phyloP scores from a whole-genome alignment of 202 grass and related monocot genomes.

The Eragrostis tef region DNA sequence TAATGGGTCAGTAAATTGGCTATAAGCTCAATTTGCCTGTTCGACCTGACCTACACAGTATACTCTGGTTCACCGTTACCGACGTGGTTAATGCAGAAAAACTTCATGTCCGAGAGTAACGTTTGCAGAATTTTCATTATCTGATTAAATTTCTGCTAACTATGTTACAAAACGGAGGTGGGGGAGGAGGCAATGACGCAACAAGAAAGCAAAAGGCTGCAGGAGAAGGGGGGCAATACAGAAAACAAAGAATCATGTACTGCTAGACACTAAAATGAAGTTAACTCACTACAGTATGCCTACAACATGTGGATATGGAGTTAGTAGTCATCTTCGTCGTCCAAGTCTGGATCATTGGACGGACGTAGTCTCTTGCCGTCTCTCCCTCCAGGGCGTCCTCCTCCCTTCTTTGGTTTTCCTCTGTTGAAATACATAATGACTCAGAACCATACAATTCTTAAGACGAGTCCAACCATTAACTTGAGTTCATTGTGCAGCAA shows the following conservation, averaged over 20 bases:
- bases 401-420: constrained; percentile 95
- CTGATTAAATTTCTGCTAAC: not conserved
- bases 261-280: constrained; percentile 13
- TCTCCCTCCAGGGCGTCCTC: constrained; percentile 76
- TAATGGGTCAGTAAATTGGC: too few relatives aligned
- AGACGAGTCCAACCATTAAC: not conserved
- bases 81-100: too few relatives aligned
- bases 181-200: not conserved
- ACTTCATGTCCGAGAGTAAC: not conserved
- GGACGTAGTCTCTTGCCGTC: constrained; percentile 82
- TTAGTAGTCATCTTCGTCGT: constrained; percentile 91
- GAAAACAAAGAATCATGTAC: constrained; percentile 35
- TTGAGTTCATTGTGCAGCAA: too few relatives aligned
- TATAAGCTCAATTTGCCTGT: too few relatives aligned
- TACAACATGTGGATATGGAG: constrained; percentile 14
- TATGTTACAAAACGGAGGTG: constrained; percentile 41
- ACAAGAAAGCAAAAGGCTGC: not conserved
- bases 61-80: too few relatives aligned
- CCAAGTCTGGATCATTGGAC: constrained; percentile 81
- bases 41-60: too few relatives aligned
- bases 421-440: constrained; percentile 37
- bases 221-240: not conserved
- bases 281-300: constrained; percentile 23
- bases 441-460: not conserved
- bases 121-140: not conserved